phyloP scores from a whole-genome alignment of 2,329 filamentous ascomycete genomes.

The Hypoxylon sp. region DNA sequence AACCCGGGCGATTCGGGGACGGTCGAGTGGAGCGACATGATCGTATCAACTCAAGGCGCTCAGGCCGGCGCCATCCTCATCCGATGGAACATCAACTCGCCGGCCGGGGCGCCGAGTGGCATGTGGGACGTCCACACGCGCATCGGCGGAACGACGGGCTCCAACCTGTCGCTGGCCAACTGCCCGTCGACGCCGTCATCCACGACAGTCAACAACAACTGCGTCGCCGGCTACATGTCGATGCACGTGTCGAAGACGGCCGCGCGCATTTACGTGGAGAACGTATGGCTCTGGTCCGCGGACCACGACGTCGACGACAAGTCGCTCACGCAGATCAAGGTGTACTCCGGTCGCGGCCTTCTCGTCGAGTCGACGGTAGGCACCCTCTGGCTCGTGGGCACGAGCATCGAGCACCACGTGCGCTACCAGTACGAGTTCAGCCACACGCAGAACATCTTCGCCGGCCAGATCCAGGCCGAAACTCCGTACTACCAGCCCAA shows the following conservation, averaged over 20 bases:
- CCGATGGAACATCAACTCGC: conserved; percentile 65
- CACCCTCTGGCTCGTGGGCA: conserved; percentile 69
- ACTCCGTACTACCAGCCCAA: conserved; percentile 76
- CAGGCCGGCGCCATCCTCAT: conserved; percentile 69
- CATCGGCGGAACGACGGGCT: conserved; percentile 75
- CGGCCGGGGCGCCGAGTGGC: conserved; percentile 52
- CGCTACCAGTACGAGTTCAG: conserved; percentile 75
- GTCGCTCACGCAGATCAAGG: conserved; percentile 53
- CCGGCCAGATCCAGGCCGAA: conserved; percentile 73
- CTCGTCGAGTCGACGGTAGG: conserved; percentile 55
- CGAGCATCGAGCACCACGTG: conserved; percentile 69
- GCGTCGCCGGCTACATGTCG: conserved; percentile 54
- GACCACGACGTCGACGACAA: conserved; percentile 62
- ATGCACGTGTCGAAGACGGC: conserved; percentile 52
- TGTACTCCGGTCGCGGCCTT: conserved; percentile 59
- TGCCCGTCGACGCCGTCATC: conserved; percentile 60
- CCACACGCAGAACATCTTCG: conserved; percentile 66
- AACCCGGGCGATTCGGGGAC: conserved; percentile 61
- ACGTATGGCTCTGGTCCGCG: conserved; percentile 53
- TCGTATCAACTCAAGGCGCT: conserved; percentile 66
- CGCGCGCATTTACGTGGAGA: conserved; percentile 52
- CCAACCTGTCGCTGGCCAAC: conserved; percentile 68
- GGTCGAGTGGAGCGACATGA: conserved; percentile 69
- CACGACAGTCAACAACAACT: conserved; percentile 44
- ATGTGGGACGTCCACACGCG: conserved; percentile 83